Conservation (phyloP, 805 yeast species). For the Candida pini region DNA sequence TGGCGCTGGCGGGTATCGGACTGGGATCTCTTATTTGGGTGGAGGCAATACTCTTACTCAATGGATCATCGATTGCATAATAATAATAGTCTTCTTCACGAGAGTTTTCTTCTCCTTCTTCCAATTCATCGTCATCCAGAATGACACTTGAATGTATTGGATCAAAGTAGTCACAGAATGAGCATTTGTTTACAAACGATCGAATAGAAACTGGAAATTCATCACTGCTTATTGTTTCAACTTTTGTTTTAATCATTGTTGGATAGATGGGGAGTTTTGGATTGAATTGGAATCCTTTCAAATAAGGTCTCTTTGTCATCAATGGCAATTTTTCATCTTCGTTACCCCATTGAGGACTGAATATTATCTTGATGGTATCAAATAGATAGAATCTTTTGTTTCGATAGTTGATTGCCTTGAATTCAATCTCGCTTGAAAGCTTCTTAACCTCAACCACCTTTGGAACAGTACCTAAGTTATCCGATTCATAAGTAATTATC, state of each 20-base stretch:
- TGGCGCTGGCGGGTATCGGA: too few species aligned
- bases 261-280: slow-evolving; percentile 19
- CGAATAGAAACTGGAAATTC: slow-evolving; percentile 19
- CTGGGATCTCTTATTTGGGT: too few species aligned
- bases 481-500: slow-evolving; percentile 13
- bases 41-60: too few species aligned
- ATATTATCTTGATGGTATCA: slow-evolving; percentile 27
- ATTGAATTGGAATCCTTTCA: slow-evolving; percentile 13
- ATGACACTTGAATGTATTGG: neutral
- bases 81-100: too few species aligned
- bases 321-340: slow-evolving; percentile 18
- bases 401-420: slow-evolving; percentile 22
- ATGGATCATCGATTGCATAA: too few species aligned
- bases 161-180: slow-evolving; percentile 9
- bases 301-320: slow-evolving; percentile 6
- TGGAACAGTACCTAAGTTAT: slow-evolving; percentile 1
- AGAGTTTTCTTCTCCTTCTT: neutral
- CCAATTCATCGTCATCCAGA: slow-evolving; percentile 2
- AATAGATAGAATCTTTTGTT: slow-evolving; percentile 22
- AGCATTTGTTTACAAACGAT: slow-evolving; percentile 20
- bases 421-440: slow-evolving; percentile 22
- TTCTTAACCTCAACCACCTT: slow-evolving; percentile 10
- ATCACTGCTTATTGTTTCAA: slow-evolving; percentile 18
- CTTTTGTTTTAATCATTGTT: slow-evolving; percentile 4
- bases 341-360: slow-evolving; percentile 17